Percentiles rank a stretch among this genome's conserved stretches.
Evolutionary conservation across 257 asterid species (phyloP).

Genomic region (Forsythia viridissima): DNA sequence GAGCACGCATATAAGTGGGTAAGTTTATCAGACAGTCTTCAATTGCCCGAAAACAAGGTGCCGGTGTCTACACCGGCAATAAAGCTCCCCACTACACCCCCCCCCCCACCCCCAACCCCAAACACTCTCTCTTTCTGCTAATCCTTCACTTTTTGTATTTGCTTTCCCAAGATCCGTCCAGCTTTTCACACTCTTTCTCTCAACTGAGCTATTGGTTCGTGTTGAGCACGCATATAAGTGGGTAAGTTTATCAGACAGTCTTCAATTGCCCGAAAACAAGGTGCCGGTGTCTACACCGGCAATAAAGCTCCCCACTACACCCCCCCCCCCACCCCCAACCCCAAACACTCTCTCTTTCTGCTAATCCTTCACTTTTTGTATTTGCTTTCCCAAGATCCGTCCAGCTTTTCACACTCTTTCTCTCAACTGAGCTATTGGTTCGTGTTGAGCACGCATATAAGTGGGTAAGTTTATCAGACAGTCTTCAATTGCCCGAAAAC

Average conservation of each 20-base stretch:
- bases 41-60: conserved; percentile 18
- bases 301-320: conserved; percentile 22
- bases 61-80: conserved; percentile 38
- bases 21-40: conserved; percentile 15
- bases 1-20: conserved; percentile 16
- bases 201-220: conserved; percentile 22
- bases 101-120: no score
- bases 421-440: conserved; percentile 17
- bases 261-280: conserved; percentile 18
- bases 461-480: conserved; percentile 6
- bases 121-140: neutral
- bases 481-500: conserved; percentile 16
- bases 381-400: neutral
- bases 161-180: neutral
- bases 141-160: neutral
- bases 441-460: conserved; percentile 22
- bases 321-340: no score
- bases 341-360: neutral
- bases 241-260: conserved; percentile 10
- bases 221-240: conserved; percentile 12
- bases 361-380: neutral
- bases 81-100: conserved; percentile 19
- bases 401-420: neutral
- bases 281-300: conserved; percentile 37
- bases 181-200: neutral